Percentiles rank a stretch among this genome's conserved stretches.
Evolutionary conservation across 176 grass and related monocot species (phyloP).

Genomic region (Aegilops bicornis): DNA sequence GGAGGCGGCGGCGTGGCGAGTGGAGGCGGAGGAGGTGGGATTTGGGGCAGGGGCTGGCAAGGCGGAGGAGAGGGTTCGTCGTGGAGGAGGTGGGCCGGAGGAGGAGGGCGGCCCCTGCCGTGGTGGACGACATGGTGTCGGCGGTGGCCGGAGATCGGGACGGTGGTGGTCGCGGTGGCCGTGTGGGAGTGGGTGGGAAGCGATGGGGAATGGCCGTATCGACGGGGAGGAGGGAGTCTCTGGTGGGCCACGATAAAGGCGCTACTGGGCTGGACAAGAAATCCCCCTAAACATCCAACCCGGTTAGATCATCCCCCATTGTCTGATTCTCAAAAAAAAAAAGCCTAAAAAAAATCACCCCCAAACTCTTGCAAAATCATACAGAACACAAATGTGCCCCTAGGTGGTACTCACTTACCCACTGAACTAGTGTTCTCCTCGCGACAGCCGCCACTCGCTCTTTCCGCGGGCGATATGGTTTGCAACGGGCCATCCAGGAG

Average conservation of each 20-base stretch:
- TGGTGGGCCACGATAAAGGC: background rate
- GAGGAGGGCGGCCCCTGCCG: constrained; percentile 12
- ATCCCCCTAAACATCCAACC: no score
- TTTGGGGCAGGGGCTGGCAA: background rate
- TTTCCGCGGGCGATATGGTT: no score
- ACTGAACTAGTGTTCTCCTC: no score
- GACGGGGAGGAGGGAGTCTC: background rate
- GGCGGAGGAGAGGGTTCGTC: background rate
- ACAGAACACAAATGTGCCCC: no score
- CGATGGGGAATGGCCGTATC: constrained; percentile 25
- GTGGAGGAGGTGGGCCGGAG: constrained; percentile 31
- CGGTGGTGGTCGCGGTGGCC: background rate
- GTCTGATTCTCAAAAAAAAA: no score
- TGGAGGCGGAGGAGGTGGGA: constrained; percentile 29
- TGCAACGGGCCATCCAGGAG: no score
- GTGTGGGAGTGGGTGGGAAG: constrained; percentile 18
- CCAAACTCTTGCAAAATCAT: no score
- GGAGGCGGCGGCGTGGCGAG: constrained; percentile 18
- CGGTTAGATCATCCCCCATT: no score
- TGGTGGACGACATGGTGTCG: constrained; percentile 24
- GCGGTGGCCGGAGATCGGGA: constrained; percentile 40
- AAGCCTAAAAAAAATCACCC: no score
- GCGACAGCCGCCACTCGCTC: no score
- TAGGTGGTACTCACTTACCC: no score
- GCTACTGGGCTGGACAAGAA: no score